Conservation (phyloP, 352 stramenopile genomes). For the Phytophthora constricta region DNA sequence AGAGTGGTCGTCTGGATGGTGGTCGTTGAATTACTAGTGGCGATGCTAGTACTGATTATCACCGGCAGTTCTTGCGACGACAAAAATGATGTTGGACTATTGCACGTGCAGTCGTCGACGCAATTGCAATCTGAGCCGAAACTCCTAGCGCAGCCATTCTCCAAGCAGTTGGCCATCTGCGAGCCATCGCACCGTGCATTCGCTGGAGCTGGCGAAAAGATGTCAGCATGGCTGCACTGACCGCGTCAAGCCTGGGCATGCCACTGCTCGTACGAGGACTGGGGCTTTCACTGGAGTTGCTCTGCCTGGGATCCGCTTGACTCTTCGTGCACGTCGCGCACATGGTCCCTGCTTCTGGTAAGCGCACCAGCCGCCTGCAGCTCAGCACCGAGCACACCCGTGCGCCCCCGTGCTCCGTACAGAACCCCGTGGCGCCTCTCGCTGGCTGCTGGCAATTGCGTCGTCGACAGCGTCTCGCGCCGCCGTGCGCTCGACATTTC, state of each 20-base stretch:
- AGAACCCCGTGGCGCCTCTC: slow-evolving; percentile 62
- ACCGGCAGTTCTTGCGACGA: slow-evolving; percentile 16
- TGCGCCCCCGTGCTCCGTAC: slow-evolving; percentile 68
- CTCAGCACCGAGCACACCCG: slow-evolving; percentile 60
- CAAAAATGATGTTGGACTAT: slow-evolving; percentile 38
- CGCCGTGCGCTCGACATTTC: slow-evolving; percentile 81
- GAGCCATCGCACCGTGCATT: slow-evolving; percentile 41
- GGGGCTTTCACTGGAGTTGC: not conserved
- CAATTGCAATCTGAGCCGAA: slow-evolving; percentile 77
- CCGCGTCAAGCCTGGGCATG: slow-evolving; percentile 14
- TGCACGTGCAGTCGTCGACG: slow-evolving; percentile 56
- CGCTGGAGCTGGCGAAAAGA: slow-evolving; percentile 29
- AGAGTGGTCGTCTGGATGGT: slow-evolving; percentile 13
- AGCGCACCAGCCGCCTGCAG: slow-evolving; percentile 71
- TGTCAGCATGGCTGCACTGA: slow-evolving; percentile 14
- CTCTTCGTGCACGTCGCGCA: slow-evolving; percentile 53
- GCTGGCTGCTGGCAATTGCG: slow-evolving; percentile 65
- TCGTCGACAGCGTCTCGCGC: slow-evolving; percentile 62
- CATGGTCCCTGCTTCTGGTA: slow-evolving; percentile 36
- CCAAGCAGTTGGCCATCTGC: slow-evolving; percentile 58
- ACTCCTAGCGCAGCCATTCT: slow-evolving; percentile 71
- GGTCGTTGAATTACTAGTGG: slow-evolving; percentile 17
- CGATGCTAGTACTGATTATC: slow-evolving; percentile 32
- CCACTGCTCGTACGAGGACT: slow-evolving; percentile 30
- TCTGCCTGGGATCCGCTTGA: slow-evolving; percentile 2